Base-by-base conservation (phyloP, 2,329 filamentous ascomycete species). In the Clonostachys byssicola region DNA sequence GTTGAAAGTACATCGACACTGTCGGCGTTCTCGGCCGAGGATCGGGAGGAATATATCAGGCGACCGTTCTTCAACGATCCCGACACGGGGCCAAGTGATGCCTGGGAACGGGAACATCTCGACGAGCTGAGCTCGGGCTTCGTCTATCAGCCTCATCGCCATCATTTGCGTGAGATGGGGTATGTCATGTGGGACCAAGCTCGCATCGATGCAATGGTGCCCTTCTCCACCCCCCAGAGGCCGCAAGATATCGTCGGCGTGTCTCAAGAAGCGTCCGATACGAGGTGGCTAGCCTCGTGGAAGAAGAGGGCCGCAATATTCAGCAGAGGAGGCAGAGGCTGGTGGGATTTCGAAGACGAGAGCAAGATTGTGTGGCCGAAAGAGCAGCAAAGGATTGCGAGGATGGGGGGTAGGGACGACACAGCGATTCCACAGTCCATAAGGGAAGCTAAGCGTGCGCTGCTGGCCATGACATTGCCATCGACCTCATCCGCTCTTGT, bases 121-220 rank as follows among this genome's bases (percentile, higher is more conserved):
- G 48, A 36, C 5, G 45, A 49, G n/a, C 36, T 8, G 7, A 17
- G 44, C n/a, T 20, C 30, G 12, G n/a, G 33, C 18, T 49, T 44
- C 44, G 23, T 47, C 4, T 44, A 47, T 42, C 44, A 49, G 30
- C 18, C 20, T 16, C 23, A 47, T 17, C 38, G 35, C 9, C 39
- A 41, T 17, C 12, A 34, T 12, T 40, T 44, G 16, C 44, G 44
- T 10, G 40, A 38, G 16, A 44, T 44, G 45, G 48, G 48, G 13
- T 49, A 49, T 17, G 44, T 49, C 14, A 40, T 49, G 33, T 49
- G 48, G 48, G 45, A 49, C 38, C 34, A 36, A 17, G 14, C 34
- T 35, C 44, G 48, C 13, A 13, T 49, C 6, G 44, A 47, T 7
- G 40, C 9, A n/a, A 14, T 42, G 18, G 35, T 12, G 9, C 20